Base-by-base conservation (phyloP, 1,139 yeast genomes). In the Blastobotrys malaysiensis region DNA sequence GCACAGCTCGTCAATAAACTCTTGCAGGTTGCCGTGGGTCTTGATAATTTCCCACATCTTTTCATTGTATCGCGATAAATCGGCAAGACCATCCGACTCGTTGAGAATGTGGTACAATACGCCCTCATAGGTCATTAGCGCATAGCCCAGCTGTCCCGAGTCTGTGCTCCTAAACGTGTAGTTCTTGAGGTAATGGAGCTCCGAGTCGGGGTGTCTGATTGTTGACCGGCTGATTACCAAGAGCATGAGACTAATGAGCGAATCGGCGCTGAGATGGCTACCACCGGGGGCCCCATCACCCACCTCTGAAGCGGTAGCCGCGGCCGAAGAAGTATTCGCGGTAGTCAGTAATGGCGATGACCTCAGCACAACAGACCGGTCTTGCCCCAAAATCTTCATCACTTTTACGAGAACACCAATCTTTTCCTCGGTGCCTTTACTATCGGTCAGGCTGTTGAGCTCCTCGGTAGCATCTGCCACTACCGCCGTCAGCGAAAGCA, bases 41-140 rank as follows among this genome's bases (percentile, higher is more conserved):
- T 57, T 52, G 1, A 86, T 77, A 2, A 77, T 69, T 0, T 74
- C 65, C 85, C 90, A 84, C 31, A 85, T 72, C n/a, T 68, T 68
- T 46, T 67, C 69, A 65, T 88, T 88, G 1, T 67, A 66, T 5
- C 66, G 67, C 0, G 93, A 83, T 6, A 74, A 68, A 0, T 61
- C 60, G 1, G 71, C 64, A 48, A 88, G 69, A 7, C 76, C 75
- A 1, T 64, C 57, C n/a, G 73, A 56, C 46, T 79, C 78, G 46
- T 74, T 73, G 9, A 69, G 69, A 24, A 88, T 74, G 65, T 86
- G 95, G 57, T 73, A 81, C 6, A 89, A 64, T 0, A 89, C 95
- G 0, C 93, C 96, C 64, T 90, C 96, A 48, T 90, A 73, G 9
- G 96, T 88, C 52, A 96, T 85, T 31, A 90, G 62, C 0, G 84